Percentiles rank a stretch among this genome's conserved stretches.
Conservation (phyloP, 768 basidiomycete species). For the Kwoniella mangroviensis region DNA sequence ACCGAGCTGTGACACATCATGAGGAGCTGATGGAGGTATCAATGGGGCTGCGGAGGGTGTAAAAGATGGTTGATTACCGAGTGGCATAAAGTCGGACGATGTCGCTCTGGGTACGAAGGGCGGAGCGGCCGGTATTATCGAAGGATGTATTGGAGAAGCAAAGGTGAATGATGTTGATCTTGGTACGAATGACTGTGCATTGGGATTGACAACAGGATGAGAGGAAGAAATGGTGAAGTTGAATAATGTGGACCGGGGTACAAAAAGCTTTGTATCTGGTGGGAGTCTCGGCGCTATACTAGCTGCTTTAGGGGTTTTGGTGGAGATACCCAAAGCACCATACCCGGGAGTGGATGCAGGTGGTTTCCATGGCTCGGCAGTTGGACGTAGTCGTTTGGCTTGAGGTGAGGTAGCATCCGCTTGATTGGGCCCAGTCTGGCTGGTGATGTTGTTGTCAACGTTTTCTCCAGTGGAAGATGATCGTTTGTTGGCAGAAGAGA, state of each 20-base stretch:
- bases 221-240: conserved; percentile 4
- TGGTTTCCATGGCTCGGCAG: conserved; percentile 3
- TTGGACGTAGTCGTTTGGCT: conserved; percentile 16
- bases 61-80: background rate
- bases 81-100: background rate
- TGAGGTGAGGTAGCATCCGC: background rate
- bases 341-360: background rate
- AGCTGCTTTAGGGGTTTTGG: background rate
- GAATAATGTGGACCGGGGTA: conserved; percentile 5
- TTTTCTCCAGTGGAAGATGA: background rate
- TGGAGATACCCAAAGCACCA: conserved; percentile 10
- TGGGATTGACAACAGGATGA: conserved; percentile 4
- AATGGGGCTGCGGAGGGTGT: background rate
- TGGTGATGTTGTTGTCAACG: no score
- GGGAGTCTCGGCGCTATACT: background rate
- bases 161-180: conserved; percentile 7
- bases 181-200: conserved; percentile 12
- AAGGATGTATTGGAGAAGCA: background rate
- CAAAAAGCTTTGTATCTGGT: background rate
- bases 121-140: background rate
- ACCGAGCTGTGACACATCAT: background rate
- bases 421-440: no score
- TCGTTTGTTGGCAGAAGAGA: background rate
- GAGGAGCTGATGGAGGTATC: background rate
- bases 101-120: background rate